Conservation (phyloP, 176 grass and related monocot genomes). For the Pharus latifolius region DNA sequence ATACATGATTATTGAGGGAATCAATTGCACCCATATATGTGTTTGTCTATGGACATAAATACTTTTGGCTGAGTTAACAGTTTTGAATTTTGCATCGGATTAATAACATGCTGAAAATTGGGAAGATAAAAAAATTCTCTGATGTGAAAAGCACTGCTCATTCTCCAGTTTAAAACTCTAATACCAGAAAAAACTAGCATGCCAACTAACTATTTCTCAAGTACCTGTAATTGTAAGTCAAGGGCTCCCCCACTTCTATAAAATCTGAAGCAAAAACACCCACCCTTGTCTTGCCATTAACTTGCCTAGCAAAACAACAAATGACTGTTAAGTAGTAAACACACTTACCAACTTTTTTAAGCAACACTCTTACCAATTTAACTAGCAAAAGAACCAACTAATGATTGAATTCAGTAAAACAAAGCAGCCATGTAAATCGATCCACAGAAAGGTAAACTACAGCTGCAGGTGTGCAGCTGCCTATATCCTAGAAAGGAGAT, state of each 20-base stretch:
- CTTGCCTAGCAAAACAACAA: constrained; percentile 42
- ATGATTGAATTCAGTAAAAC: neutral
- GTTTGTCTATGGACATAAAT: neutral
- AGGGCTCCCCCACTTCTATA: constrained; percentile 45
- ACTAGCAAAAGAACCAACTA: neutral
- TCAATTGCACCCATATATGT: no score
- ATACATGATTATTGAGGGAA: no score
- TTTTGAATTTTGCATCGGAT: neutral
- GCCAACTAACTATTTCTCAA: constrained; percentile 8
- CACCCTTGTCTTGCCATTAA: constrained; percentile 49
- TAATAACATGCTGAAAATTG: neutral
- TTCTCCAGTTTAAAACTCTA: neutral
- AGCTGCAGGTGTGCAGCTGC: neutral
- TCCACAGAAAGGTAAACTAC: neutral
- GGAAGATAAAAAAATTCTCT: neutral
- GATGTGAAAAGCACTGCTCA: neutral
- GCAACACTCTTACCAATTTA: neutral
- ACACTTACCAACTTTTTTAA: no score
- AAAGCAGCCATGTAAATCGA: neutral
- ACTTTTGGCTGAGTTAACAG: neutral
- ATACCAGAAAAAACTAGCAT: neutral
- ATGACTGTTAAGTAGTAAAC: neutral
- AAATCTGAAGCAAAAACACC: constrained; percentile 57
- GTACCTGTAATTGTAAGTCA: constrained; percentile 83
- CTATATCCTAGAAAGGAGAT: neutral